A percentile compares a stretch with the other conserved stretches of the same genome.
These are phyloP conservation scores for Phytophthora fragariae DNA, from an alignment of 352 stramenopile genomes.

Conservation along the genomic window DNA sequence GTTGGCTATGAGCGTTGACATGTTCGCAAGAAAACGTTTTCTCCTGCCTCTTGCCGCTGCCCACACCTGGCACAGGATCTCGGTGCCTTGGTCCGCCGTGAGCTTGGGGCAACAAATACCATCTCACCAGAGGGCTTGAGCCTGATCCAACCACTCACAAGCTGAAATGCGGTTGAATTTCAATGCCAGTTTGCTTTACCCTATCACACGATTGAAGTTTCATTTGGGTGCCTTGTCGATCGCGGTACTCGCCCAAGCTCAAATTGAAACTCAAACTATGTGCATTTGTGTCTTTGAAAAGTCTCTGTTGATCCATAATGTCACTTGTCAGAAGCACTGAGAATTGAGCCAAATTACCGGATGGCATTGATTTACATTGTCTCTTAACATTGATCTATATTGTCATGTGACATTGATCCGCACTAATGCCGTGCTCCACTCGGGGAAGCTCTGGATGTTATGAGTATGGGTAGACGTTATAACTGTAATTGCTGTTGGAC, in stretches of 20 bases:
- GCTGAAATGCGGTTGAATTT: not conserved
- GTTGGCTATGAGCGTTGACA: conserved; percentile 1
- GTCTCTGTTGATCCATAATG: not conserved
- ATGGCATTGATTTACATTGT: too few relatives aligned
- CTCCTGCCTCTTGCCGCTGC: not conserved
- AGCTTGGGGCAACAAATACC: conserved; percentile 9
- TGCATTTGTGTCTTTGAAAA: not conserved
- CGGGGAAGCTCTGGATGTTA: too few relatives aligned
- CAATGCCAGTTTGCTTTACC: not conserved
- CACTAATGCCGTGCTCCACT: too few relatives aligned
- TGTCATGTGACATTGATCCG: too few relatives aligned
- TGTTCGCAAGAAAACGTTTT: conserved; percentile 3
- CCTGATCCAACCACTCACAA: not conserved
- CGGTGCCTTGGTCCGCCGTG: conserved; percentile 4
- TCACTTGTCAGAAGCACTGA: too few relatives aligned
- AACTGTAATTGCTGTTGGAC: too few relatives aligned
- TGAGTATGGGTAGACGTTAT: too few relatives aligned
- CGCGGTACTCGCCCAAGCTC: conserved; percentile 2
- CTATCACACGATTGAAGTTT: conserved; percentile 6
- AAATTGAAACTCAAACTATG: conserved; percentile 10
- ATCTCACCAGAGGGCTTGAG: not conserved
- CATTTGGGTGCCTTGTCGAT: not conserved
- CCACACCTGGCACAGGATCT: conserved; percentile 2
- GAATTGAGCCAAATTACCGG: too few relatives aligned
- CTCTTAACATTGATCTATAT: too few relatives aligned